Evolutionary conservation across 352 stramenopile species (phyloP), one percentile per base, ranked within the genome.

Genomic region (Globisporangium paroecandrum): DNA sequence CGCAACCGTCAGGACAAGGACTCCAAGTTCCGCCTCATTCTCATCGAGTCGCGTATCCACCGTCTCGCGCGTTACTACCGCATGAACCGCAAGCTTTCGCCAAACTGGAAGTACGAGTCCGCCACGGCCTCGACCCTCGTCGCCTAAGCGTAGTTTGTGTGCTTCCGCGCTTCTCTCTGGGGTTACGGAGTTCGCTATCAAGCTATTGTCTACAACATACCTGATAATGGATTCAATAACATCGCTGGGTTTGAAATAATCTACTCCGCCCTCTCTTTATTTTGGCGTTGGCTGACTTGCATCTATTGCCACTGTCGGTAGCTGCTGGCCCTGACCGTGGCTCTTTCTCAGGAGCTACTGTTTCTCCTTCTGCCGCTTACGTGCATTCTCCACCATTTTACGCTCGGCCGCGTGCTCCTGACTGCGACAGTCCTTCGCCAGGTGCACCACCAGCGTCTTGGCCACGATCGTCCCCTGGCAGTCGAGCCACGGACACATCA

Each of bases 1-100:
- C 89, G 95, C 73, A 99, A 99, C 89, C 93, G 97, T 80, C 97
- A 99, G 83, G 98, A 99, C 87, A 99, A 99, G 89, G 97, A 99
- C 88, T 98, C 97, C 78, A 99, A 99, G 93, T 99, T 99, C 93
- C 95, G 98, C 84, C 91, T 99, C 49, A 99, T 99, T 97, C 90
- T 99, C 51, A 99, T 99, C 77, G 98, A 99, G 90, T 98, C 90
- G 77, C 92, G 98, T 81, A 99, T 99, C 81, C 98, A 99, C 87
- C 93, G 97, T 71, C 85, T 97, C 68, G 96, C 98, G 69, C 95
- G 95, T 86, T 99, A 99, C 91, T 99, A 99, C 96, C 95, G 98
- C 81, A 95, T 97, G 78, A 99, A 98, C 82, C 93, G 97, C 79
- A 99, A 99, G 91, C 93, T 99, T 73, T 89, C 96, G 71, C 91